Base-by-base conservation (phyloP, 1,284 basidiomycete species). In the Phlebopus sp. region DNA sequence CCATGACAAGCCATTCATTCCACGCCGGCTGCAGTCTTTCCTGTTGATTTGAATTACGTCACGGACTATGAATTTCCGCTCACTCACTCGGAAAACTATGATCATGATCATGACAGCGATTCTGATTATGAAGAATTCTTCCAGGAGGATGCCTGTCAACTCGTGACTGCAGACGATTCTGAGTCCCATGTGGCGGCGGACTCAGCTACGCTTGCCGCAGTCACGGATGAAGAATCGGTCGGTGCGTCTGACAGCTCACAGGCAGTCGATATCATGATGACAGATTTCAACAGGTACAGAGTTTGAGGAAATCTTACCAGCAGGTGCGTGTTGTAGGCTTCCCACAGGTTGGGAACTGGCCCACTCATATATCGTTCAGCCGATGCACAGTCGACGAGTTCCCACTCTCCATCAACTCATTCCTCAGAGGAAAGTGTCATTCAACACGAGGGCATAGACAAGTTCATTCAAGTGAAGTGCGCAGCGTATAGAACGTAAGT, bases 91-190 rank as follows among this genome's bases (percentile, higher is more conserved):
- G 31, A 21, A 25, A 37, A 34, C 21, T 47, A 49, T 34, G 44
- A 35, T 29, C 30, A 39, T 15, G 37, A 37, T 23, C 19, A 17
- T 35, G 47, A 49, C 37, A 49, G 47, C 13, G 47, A 49, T 15
- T 14, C 38, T 10, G 47, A 49, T 25, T 35, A 38, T 8, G 46
- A 37, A 8, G 37, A 49, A 6, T 17, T 9, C 9, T 4, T 11
- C 5, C 27, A 19, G 17, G 37, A 38, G 19, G 19, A 25, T 38
- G 21, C 8, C 14, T 14, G 37, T 23, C 14, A n/a, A 23, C 11
- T 25, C 4, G 37, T 25, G 5, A 9, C 37, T 2, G 11, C 37
- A 23, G 10, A 6, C 6, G 37, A 6, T 11, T 9, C 10, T 21
- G 36, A 23, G 7, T 15, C 13, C 36, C 11, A 9, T 9, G 13